phyloP scores from a whole-genome alignment of 305 asterid species.

The Withania somnifera region DNA sequence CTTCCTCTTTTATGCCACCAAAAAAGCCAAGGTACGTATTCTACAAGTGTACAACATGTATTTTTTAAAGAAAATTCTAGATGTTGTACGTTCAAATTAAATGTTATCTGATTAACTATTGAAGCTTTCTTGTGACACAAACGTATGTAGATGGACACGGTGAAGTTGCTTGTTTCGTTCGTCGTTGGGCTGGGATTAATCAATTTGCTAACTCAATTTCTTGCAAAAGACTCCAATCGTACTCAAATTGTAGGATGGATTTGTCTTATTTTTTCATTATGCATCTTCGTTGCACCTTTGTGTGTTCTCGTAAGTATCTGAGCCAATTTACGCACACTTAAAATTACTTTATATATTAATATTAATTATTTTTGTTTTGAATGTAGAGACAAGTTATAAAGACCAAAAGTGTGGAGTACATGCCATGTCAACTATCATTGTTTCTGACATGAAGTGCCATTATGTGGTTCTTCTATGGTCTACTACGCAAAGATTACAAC shows the following conservation, averaged over 20 bases:
- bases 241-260: conserved; percentile 61
- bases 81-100: background rate
- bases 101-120: background rate
- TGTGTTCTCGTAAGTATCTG: conserved; percentile 33
- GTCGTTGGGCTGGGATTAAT: conserved; percentile 37
- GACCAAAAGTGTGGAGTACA: conserved; percentile 62
- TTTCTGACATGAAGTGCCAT: conserved; percentile 71
- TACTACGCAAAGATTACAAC: conserved; percentile 48
- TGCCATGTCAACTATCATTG: conserved; percentile 64
- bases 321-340: background rate
- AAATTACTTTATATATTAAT: too few species aligned
- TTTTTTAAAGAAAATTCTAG: background rate
- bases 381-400: conserved; percentile 60
- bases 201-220: conserved; percentile 37
- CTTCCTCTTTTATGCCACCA: conserved; percentile 35
- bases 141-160: conserved; percentile 44
- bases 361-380: background rate
- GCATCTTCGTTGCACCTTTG: conserved; percentile 63
- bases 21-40: conserved; percentile 27
- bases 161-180: conserved; percentile 32
- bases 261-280: conserved; percentile 53
- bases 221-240: conserved; percentile 32
- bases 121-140: background rate
- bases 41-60: background rate
- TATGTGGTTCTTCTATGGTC: conserved; percentile 77